Conservation (phyloP, 192 early-diverging fungal genomes). For the Backusella tuberculispora region DNA sequence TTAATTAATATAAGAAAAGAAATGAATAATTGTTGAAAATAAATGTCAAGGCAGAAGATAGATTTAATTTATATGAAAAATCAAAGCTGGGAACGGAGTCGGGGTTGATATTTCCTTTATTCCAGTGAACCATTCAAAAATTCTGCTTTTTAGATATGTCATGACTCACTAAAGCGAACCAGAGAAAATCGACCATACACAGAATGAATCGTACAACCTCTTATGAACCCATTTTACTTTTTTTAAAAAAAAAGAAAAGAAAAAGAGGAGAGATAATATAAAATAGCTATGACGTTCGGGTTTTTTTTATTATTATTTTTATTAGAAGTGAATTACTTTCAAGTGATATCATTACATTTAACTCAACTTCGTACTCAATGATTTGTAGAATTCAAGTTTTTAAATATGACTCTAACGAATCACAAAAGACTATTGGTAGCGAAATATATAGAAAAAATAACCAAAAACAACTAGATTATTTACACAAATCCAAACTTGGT, state of each 20-base stretch:
- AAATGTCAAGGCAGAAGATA: not conserved
- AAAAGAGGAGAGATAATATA: not conserved
- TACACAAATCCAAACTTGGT: not conserved
- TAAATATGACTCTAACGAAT: conserved; percentile 6
- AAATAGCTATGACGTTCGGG: too few species aligned
- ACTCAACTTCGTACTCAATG: not conserved
- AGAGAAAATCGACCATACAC: conserved; percentile 6
- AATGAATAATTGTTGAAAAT: not conserved
- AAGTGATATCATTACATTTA: not conserved
- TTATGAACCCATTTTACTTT: not conserved
- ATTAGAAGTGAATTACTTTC: not conserved
- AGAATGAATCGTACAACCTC: conserved; percentile 5
- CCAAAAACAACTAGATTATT: not conserved
- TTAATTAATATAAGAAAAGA: not conserved
- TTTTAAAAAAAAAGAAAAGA: not conserved
- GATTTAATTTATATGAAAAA: conserved; percentile 12
- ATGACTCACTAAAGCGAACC: conserved; percentile 17
- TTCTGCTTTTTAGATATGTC: conserved; percentile 14
- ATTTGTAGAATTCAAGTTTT: not conserved
- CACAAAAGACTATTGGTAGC: not conserved
- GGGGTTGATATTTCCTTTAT: conserved; percentile 1
- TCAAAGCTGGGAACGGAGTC: not conserved
- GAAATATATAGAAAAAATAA: not conserved
- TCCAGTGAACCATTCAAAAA: conserved; percentile 6
- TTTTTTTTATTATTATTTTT: too few species aligned